A percentile compares a stretch with the other conserved stretches of the same genome.
These are phyloP conservation scores for Camelina hispida DNA, from an alignment of 345 rosid species.

Conservation along the genomic window DNA sequence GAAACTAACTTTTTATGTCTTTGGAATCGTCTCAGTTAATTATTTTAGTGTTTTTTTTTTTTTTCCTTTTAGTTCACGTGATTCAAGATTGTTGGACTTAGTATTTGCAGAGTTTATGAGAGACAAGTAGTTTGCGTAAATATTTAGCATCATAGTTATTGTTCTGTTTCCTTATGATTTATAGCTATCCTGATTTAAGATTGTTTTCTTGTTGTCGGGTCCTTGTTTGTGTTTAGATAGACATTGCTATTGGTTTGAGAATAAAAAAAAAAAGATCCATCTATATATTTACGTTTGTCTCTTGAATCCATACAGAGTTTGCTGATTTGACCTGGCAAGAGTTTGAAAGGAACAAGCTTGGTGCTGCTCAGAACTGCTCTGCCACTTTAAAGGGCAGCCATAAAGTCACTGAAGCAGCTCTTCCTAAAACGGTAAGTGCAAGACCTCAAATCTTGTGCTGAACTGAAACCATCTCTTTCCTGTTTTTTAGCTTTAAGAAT, in stretches of 20 bases:
- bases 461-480: background rate
- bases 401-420: conserved; percentile 63
- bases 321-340: conserved; percentile 97
- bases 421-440: conserved; percentile 61
- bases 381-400: conserved; percentile 83
- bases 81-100: conserved; percentile 22
- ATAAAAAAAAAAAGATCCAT: background rate
- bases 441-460: background rate
- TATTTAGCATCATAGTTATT: background rate
- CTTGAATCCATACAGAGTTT: conserved; percentile 58
- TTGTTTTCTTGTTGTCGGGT: background rate
- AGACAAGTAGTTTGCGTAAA: background rate
- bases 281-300: conserved; percentile 9
- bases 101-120: conserved; percentile 21
- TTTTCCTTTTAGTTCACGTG: conserved; percentile 27
- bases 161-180: conserved; percentile 3
- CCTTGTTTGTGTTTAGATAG: background rate
- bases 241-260: background rate
- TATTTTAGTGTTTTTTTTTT: background rate
- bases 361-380: conserved; percentile 98
- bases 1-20: conserved; percentile 5
- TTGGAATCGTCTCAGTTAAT: conserved; percentile 13
- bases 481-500: conserved; percentile 6
- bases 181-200: conserved; percentile 14
- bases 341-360: conserved; percentile 77